Base-by-base conservation (phyloP, 441 rosid genomes). In the California macrophylla region DNA sequence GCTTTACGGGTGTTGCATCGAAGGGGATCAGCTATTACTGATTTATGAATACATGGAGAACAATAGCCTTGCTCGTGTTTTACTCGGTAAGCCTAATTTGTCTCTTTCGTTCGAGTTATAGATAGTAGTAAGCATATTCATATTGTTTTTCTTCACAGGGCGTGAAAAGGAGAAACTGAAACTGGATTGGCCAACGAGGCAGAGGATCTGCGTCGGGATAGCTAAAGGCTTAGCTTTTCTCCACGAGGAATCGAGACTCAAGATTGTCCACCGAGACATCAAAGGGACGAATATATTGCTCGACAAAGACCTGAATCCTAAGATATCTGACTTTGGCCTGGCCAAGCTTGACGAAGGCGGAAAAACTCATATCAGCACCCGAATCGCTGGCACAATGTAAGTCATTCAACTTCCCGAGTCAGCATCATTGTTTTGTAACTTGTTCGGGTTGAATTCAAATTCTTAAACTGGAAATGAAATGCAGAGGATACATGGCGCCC, bases 401-500 rank as follows among this genome's bases (percentile, higher is more conserved):
- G 83, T 21, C 25, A 6, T 20, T 8, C 20, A 7, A 7, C n/a
- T 16, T 50, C 58, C 21, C 23, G 56, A 50, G 20, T 13, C 16
- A 7, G 3, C 2, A 18, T 18, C 21, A 20, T 52, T 7, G 9
- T 20, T 52, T 52, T 52, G 24, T 52, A n/a, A n/a, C n/a, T n/a
- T n/a, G n/a, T n/a, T 42, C 52, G 3, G 18, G 52, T 42, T 10
- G 15, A 45, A 45, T 10, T 42, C 3, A 8, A 6, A 4, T 10
- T 42, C 50, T 42, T 42, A n/a, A 42, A 12, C 16, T 42, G 50
- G 12, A 42, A 42, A 45, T 45, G 52, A 45, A 12, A 8, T 81
- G 78, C 83, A 88, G 93, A 75, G 93, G 93, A 72, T 88, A 88
- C 42, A 84, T 88, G 90, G 93, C 93, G 50, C 93, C 93, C 1